phyloP scores from a whole-genome alignment of 495 filamentous ascomycete species.

The Neurospora sp. region DNA sequence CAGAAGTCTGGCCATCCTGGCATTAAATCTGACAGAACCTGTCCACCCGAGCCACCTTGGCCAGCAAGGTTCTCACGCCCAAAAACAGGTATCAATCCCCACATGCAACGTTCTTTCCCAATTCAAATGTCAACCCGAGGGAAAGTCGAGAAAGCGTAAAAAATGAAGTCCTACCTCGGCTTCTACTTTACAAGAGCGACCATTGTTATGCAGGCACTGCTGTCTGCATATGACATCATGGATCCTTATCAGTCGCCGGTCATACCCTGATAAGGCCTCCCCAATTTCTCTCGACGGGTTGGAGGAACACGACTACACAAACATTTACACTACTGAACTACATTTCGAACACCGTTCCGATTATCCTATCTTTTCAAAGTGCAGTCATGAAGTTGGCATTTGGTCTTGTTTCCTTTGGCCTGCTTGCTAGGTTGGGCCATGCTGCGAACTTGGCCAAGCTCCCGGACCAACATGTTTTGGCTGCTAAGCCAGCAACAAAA shows the following conservation, averaged over 20 bases:
- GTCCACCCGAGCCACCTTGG: background rate
- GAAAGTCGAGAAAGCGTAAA: background rate
- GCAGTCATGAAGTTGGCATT: background rate
- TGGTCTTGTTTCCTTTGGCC: background rate
- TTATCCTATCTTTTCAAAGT: background rate
- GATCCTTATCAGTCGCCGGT: background rate
- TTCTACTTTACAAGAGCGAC: background rate
- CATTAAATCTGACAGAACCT: too few species aligned
- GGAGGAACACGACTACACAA: background rate
- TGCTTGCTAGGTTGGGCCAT: background rate
- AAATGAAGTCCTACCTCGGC: background rate
- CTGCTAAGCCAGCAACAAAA: background rate
- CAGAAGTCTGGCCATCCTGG: too few species aligned
- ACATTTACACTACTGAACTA: background rate
- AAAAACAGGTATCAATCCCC: background rate
- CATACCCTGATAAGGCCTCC: background rate
- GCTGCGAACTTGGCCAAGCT: background rate
- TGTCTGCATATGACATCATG: background rate
- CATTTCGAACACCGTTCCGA: background rate
- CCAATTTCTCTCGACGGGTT: background rate
- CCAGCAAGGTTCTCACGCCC: background rate
- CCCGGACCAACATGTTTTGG: background rate
- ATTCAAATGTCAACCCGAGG: background rate
- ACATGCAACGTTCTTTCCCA: background rate
- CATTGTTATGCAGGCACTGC: background rate